Conservation (phyloP, 176 grass and related monocot genomes). For the Typha latifolia region DNA sequence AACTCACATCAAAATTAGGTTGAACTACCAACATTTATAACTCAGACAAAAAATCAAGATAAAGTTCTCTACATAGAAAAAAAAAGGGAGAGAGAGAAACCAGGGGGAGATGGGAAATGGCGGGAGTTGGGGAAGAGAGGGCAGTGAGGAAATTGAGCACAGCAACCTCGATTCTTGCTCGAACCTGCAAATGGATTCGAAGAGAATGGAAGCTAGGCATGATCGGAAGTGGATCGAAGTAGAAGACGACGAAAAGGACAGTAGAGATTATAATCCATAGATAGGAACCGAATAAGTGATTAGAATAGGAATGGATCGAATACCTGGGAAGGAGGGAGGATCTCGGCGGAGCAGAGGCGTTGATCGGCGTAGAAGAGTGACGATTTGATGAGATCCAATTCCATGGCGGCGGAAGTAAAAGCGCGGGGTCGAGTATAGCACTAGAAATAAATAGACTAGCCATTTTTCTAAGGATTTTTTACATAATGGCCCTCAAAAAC, state of each 20-base stretch:
- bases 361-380: constrained; percentile 71
- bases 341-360: constrained; percentile 82
- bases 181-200: constrained; percentile 24
- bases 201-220: neutral
- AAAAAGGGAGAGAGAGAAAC: constrained; percentile 18
- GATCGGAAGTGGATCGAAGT: neutral
- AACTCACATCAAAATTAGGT: neutral
- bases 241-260: neutral
- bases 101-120: constrained; percentile 55
- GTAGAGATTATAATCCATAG: neutral
- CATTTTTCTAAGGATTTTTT: no score
- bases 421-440: neutral
- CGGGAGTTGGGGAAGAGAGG: constrained; percentile 43
- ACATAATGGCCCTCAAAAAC: no score
- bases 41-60: neutral
- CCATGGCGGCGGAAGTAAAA: constrained; percentile 14
- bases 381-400: constrained; percentile 37
- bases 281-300: neutral
- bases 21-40: neutral
- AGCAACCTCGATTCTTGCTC: constrained; percentile 79
- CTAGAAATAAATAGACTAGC: no score
- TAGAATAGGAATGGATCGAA: neutral
- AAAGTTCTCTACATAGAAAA: neutral
- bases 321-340: constrained; percentile 61
- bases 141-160: constrained; percentile 70